Conservation (phyloP, 1,284 basidiomycete species). For the Gymnopus androsaceus region DNA sequence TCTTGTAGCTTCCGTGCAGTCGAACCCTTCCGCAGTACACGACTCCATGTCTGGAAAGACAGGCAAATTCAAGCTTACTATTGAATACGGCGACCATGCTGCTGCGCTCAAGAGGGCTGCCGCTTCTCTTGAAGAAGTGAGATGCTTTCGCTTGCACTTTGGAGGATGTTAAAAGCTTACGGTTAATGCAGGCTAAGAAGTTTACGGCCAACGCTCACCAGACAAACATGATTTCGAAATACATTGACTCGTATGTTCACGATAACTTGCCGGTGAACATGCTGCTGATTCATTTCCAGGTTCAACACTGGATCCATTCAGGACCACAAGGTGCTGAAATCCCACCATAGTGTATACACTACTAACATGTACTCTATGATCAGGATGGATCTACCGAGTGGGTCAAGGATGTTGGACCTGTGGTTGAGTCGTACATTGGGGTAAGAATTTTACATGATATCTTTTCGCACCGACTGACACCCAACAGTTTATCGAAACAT, state of each 20-base stretch:
- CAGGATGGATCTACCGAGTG: conserved; percentile 73
- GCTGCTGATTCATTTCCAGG: neutral
- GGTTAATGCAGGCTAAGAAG: conserved; percentile 57
- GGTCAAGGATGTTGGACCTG: conserved; percentile 84
- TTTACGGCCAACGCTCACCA: conserved; percentile 75
- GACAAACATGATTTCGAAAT: conserved; percentile 71
- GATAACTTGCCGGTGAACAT: neutral
- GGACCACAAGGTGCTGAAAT: conserved; percentile 78
- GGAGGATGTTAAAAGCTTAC: neutral
- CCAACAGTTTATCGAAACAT: conserved; percentile 66
- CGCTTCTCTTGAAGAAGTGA: conserved; percentile 62
- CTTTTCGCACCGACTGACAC: conserved; percentile 20
- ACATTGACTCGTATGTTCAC: conserved; percentile 70
- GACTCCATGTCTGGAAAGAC: conserved; percentile 46
- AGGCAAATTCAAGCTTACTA: conserved; percentile 50
- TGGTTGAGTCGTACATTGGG: conserved; percentile 87
- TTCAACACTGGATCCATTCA: conserved; percentile 79
- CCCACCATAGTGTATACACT: too few relatives aligned
- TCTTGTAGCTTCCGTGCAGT: conserved; percentile 68
- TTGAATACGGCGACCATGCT: conserved; percentile 75
- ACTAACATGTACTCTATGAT: too few relatives aligned
- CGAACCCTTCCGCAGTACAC: conserved; percentile 41
- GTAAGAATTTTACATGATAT: conserved; percentile 37
- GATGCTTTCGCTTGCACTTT: neutral
- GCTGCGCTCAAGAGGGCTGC: conserved; percentile 54